Base-by-base conservation (phyloP, 169 alveolate species). In the Eimeria maxima region DNA sequence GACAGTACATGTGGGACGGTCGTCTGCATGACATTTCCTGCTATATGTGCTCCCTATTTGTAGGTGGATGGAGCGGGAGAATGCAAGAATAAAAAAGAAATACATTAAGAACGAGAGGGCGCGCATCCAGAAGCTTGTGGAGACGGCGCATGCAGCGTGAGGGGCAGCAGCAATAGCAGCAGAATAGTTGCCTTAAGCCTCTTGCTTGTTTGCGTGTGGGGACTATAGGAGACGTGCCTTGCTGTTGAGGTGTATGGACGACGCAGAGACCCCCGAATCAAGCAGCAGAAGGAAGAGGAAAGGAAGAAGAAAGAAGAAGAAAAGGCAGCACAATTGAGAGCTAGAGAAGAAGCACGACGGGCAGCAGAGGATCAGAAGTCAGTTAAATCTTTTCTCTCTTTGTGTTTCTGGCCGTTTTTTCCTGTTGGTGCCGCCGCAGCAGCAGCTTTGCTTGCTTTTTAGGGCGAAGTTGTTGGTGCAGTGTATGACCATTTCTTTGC, bases 31-130 rank as follows among this genome's bases (percentile, higher is more conserved):
- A 33, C 27, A 6, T 24, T 74, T 14, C 65, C 16, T 38, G 38
- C 67, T 33, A 24, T 44, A 0, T 65, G 18, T 42, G 22, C 24
- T 55, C 14, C 78, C 42, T 18, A 29, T 13, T 11, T n/a, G 14
- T 67, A 95, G 97, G 84, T 98, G 98, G 97, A 98, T 98, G 99
- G 98, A 98, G 76, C 96, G 98, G 44, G 98, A 98, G 80, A 98
- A 98, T 95, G 95, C 94, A 65, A 98, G 97, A 91, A 97, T 97
- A 95, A 97, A 98, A 71, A 97, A 97, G 22, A 97, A 97, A 76
- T 97, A 98, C 92, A 74, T 76, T 60, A 98, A 96, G 90, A 97
- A 95, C 71, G 99, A 98, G 94, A 96, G 97, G 67, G 96, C 97
- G n/a, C 97, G 99, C 91, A 97, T 98, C 27, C 98, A 96, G 89